These are phyloP conservation scores for Auriculariales sp. DNA, from an alignment of 768 basidiomycete species.

Conservation along the genomic window DNA sequence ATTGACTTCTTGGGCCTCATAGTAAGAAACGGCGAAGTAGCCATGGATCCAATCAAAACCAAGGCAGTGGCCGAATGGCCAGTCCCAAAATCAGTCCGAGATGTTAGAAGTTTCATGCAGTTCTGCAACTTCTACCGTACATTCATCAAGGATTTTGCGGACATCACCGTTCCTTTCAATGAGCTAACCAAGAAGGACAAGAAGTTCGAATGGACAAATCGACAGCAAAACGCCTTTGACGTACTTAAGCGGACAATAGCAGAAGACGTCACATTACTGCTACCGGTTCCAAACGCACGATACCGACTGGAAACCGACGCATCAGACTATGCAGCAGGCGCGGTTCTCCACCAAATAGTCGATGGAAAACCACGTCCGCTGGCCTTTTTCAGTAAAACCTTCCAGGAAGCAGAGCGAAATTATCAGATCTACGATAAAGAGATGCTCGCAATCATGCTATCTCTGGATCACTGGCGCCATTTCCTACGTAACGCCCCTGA, in stretches of 20 bases:
- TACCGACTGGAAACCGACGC: conserved; percentile 2
- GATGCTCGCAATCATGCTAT: not conserved
- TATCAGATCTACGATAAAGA: not conserved
- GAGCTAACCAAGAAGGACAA: conserved; percentile 9
- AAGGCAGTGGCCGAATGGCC: conserved; percentile 18
- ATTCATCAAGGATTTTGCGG: conserved; percentile 19
- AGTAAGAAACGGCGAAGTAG: conserved; percentile 13
- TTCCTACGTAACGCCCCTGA: not conserved
- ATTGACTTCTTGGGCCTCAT: conserved; percentile 24
- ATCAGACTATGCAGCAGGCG: conserved; percentile 10
- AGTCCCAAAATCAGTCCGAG: conserved; percentile 6
- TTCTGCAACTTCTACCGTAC: conserved; percentile 21
- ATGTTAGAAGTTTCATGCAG: conserved; percentile 15
- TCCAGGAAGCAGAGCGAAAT: conserved; percentile 2
- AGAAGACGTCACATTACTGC: not conserved
- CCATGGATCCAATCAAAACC: conserved; percentile 22
- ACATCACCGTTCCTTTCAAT: conserved; percentile 16
- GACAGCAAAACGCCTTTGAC: conserved; percentile 1
- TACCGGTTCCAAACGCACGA: not conserved
- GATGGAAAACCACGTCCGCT: not conserved
- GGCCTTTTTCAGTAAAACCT: not conserved
- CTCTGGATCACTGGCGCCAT: not conserved
- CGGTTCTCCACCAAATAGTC: conserved; percentile 7
- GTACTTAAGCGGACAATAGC: conserved; percentile 1
- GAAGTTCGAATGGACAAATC: not conserved